Evolutionary conservation across 768 basidiomycete genomes (phyloP).

Genomic region (Holtermanniella nyarrowii): DNA sequence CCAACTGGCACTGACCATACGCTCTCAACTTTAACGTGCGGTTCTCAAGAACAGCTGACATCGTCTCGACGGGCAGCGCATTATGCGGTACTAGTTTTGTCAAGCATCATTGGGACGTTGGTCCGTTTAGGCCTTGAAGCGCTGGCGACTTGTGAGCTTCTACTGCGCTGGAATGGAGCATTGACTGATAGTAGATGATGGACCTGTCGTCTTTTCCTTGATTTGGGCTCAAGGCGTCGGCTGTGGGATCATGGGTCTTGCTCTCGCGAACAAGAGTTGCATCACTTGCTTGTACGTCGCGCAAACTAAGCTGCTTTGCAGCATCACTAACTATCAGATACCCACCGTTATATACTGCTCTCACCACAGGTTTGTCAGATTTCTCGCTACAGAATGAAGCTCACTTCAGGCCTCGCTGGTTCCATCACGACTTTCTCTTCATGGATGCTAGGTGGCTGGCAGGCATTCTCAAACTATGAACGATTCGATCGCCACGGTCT

Average conservation of each 20-base stretch:
- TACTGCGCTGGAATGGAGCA: neutral
- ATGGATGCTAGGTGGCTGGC: constrained; percentile 84
- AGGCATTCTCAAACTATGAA: constrained; percentile 66
- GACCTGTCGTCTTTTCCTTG: constrained; percentile 65
- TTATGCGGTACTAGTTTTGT: constrained; percentile 47
- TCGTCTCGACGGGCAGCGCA: constrained; percentile 18
- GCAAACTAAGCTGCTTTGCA: neutral
- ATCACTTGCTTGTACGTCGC: constrained; percentile 54
- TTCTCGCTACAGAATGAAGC: neutral
- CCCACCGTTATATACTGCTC: constrained; percentile 72
- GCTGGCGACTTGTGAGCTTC: constrained; percentile 49
- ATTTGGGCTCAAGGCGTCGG: constrained; percentile 79
- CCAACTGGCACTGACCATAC: no score
- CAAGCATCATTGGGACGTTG: constrained; percentile 75
- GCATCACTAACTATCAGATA: constrained; percentile 50
- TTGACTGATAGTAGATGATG: constrained; percentile 46
- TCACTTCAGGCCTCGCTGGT: constrained; percentile 69
- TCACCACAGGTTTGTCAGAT: constrained; percentile 61
- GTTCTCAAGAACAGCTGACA: constrained; percentile 15
- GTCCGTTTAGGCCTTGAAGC: constrained; percentile 68
- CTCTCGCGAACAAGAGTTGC: constrained; percentile 58
- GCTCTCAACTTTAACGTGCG: no score
- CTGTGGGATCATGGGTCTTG: constrained; percentile 83
- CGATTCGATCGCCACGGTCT: constrained; percentile 54
- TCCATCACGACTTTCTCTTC: constrained; percentile 92